These are phyloP conservation scores for sweet orange (Citrus sinensis) DNA, from an alignment of 345 rosid species.

Conservation along the genomic window DNA sequence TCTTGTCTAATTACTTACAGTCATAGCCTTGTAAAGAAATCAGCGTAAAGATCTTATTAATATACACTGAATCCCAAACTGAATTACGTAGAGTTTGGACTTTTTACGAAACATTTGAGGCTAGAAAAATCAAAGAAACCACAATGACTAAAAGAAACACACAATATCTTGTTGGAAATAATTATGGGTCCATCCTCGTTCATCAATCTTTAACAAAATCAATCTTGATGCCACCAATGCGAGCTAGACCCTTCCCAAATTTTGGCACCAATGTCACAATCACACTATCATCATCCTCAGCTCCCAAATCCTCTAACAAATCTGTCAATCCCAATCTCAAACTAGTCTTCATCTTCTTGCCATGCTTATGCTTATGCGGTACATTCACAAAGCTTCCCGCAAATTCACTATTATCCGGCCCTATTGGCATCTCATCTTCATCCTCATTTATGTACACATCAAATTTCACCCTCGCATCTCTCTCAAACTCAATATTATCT, in stretches of 20 bases:
- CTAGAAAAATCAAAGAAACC: not conserved
- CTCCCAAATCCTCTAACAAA: constrained; percentile 47
- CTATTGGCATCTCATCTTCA: constrained; percentile 24
- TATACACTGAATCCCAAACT: too few relatives aligned
- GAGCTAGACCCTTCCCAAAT: constrained; percentile 23
- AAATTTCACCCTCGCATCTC: constrained; percentile 37
- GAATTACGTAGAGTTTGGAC: not conserved
- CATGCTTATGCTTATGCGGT: constrained; percentile 43
- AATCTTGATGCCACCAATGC: constrained; percentile 40
- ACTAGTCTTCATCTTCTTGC: constrained; percentile 35
- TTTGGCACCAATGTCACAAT: constrained; percentile 50
- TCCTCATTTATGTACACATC: constrained; percentile 46
- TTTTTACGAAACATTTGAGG: not conserved
- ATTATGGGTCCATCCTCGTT: not conserved
- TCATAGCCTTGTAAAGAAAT: too few relatives aligned
- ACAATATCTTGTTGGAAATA: not conserved
- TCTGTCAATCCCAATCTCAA: constrained; percentile 44
- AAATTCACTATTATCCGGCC: constrained; percentile 44
- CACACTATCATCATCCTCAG: constrained; percentile 48
- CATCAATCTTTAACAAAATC: constrained; percentile 29
- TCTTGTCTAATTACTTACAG: too few relatives aligned
- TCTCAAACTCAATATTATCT: constrained; percentile 40
- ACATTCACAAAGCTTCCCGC: constrained; percentile 61
- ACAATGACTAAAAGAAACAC: not conserved
- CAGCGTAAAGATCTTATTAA: not conserved